Evolutionary conservation across 129 eudicot genomes (phyloP).

Genomic region (Solidago caesia): DNA sequence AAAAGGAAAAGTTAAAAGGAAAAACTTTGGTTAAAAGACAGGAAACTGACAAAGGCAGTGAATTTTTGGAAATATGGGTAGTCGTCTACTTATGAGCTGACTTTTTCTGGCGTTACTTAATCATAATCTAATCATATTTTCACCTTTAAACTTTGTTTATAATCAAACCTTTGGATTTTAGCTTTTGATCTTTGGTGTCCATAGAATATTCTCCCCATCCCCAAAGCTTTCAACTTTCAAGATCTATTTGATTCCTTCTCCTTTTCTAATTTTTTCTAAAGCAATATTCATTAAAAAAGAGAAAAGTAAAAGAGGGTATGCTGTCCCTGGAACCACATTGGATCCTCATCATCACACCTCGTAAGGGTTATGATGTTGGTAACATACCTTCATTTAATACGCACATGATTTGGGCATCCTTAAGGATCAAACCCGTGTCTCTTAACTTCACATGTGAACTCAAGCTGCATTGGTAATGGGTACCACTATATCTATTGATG

Average conservation of each 20-base stretch:
- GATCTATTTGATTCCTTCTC: conserved; percentile 44
- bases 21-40: conserved; percentile 34
- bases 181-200: conserved; percentile 56
- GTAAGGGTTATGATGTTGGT: too few species aligned
- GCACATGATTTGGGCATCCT: too few species aligned
- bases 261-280: neutral
- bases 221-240: conserved; percentile 73
- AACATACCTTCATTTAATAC: too few species aligned
- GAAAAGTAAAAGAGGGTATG: too few species aligned
- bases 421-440: too few species aligned
- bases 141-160: conserved; percentile 57
- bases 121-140: conserved; percentile 89
- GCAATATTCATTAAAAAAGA: neutral
- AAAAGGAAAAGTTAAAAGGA: neutral
- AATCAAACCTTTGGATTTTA: conserved; percentile 71
- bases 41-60: conserved; percentile 80
- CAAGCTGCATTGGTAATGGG: too few species aligned
- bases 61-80: conserved; percentile 73
- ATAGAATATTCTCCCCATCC: conserved; percentile 72
- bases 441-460: too few species aligned
- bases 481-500: too few species aligned
- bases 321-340: too few species aligned
- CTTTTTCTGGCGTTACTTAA: conserved; percentile 63
- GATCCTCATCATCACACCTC: too few species aligned
- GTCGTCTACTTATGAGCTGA: conserved; percentile 93